Conservation (phyloP, 352 stramenopile genomes). For the Pythium myriotylum region DNA sequence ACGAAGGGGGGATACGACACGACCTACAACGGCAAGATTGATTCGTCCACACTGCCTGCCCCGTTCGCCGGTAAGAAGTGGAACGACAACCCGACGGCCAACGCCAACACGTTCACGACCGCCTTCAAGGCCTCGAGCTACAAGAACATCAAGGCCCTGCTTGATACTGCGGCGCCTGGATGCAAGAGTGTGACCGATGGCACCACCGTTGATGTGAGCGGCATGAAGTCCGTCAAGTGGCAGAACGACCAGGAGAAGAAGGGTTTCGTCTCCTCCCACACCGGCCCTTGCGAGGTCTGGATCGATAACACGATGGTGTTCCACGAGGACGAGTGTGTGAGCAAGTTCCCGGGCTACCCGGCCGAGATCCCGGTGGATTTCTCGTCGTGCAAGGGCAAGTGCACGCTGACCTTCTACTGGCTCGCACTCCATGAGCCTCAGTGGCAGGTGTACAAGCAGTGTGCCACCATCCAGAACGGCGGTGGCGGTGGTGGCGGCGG, state of each 20-base stretch:
- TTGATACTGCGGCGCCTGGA: conserved; percentile 17
- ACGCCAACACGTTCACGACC: conserved; percentile 34
- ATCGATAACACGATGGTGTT: conserved; percentile 26
- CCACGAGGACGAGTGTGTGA: conserved; percentile 40
- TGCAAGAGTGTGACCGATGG: conserved; percentile 24
- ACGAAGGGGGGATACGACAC: conserved; percentile 33
- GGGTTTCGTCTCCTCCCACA: conserved; percentile 43
- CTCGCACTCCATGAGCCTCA: conserved; percentile 33
- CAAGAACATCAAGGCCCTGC: conserved; percentile 27
- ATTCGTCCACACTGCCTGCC: conserved; percentile 31
- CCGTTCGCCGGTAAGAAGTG: no score
- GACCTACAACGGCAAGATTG: conserved; percentile 43
- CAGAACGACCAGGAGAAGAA: conserved; percentile 48
- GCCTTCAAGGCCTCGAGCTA: conserved; percentile 22
- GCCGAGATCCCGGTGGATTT: conserved; percentile 36
- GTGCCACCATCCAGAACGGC: conserved; percentile 27
- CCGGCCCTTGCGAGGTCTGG: conserved; percentile 28
- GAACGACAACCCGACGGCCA: conserved; percentile 46
- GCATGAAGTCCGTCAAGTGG: conserved; percentile 29
- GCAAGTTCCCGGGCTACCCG: conserved; percentile 32
- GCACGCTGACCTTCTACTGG: conserved; percentile 36
- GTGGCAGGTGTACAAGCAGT: conserved; percentile 42
- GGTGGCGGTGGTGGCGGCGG: no score
- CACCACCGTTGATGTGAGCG: conserved; percentile 19
- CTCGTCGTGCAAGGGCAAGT: conserved; percentile 17